Percentiles rank a stretch among this genome's conserved stretches.
phyloP scores from a whole-genome alignment of 2,329 filamentous ascomycete genomes.

The Blastomyces percursus region DNA sequence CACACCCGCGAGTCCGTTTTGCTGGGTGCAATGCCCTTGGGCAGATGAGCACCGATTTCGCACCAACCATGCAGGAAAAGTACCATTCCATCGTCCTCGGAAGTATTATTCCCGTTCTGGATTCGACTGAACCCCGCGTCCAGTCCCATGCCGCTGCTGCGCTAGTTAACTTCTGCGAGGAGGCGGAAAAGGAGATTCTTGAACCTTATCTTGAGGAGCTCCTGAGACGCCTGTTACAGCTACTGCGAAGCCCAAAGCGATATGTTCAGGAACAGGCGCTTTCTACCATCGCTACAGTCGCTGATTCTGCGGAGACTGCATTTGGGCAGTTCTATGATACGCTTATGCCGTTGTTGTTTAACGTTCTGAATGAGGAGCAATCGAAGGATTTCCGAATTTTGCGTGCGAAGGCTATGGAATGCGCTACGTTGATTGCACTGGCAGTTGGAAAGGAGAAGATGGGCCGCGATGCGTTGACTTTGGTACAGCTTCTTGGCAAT shows the following conservation, averaged over 20 bases:
- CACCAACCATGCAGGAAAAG: constrained; percentile 93
- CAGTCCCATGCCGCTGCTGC: constrained; percentile 97
- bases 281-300: constrained; percentile 95
- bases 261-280: constrained; percentile 97
- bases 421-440: constrained; percentile 83
- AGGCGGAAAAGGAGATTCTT: constrained; percentile 82
- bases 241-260: constrained; percentile 83
- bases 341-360: constrained; percentile 88
- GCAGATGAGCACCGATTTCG: constrained; percentile 99
- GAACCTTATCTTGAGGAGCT: constrained; percentile 90
- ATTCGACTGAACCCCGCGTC: constrained; percentile 81
- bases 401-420: constrained; percentile 97
- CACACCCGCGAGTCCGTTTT: constrained; percentile 90
- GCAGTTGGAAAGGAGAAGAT: constrained; percentile 91
- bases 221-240: constrained; percentile 70
- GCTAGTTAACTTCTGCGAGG: constrained; percentile 97
- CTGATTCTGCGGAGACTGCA: constrained; percentile 91
- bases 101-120: constrained; percentile 83
- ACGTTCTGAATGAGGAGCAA: constrained; percentile 77
- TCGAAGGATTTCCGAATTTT: constrained; percentile 87
- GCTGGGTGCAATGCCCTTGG: constrained; percentile 97
- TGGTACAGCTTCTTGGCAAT: constrained; percentile 76
- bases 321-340: constrained; percentile 94
- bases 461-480: constrained; percentile 70
- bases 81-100: constrained; percentile 80